Evolutionary conservation across 495 filamentous ascomycete species (phyloP).

Genomic region (Clohesyomyces aquaticus): DNA sequence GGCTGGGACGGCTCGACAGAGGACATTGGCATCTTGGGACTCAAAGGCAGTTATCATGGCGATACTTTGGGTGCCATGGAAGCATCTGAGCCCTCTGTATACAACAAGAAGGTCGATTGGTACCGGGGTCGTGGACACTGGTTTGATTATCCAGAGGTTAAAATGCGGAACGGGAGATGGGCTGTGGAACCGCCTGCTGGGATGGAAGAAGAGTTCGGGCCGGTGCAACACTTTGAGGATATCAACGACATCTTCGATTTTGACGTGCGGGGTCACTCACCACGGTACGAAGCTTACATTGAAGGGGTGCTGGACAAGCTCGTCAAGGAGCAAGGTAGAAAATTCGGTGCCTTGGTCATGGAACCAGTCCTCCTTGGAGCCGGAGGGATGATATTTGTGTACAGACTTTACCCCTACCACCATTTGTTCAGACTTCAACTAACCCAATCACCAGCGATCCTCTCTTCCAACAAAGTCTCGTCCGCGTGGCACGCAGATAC

Average conservation of each 20-base stretch:
- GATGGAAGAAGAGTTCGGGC: slow-evolving; percentile 54
- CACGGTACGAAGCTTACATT: slow-evolving; percentile 64
- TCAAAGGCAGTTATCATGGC: slow-evolving; percentile 78
- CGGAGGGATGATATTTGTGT: slow-evolving; percentile 78
- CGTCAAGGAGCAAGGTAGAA: slow-evolving; percentile 57
- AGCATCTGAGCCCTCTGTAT: slow-evolving; percentile 70
- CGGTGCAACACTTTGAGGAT: slow-evolving; percentile 51
- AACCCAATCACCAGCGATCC: slow-evolving; percentile 60
- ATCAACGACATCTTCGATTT: slow-evolving; percentile 67
- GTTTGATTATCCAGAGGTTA: slow-evolving; percentile 73
- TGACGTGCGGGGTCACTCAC: slow-evolving; percentile 49
- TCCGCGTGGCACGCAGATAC: slow-evolving; percentile 61
- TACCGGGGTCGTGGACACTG: slow-evolving; percentile 73
- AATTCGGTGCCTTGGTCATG: slow-evolving; percentile 73
- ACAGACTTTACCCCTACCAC: slow-evolving; percentile 40
- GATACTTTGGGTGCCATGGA: slow-evolving; percentile 86
- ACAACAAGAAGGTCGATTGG: slow-evolving; percentile 78
- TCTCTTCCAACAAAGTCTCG: slow-evolving; percentile 71
- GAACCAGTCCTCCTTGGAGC: slow-evolving; percentile 78
- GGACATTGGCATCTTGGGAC: slow-evolving; percentile 66
- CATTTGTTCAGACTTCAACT: slow-evolving; percentile 15
- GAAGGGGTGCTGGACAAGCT: slow-evolving; percentile 48
- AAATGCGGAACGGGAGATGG: slow-evolving; percentile 67
- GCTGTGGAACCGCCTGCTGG: slow-evolving; percentile 58
- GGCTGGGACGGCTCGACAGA: slow-evolving; percentile 60